Evolutionary conservation across 2,329 filamentous ascomycete species (phyloP).

Genomic region (Alternaria sp.): DNA sequence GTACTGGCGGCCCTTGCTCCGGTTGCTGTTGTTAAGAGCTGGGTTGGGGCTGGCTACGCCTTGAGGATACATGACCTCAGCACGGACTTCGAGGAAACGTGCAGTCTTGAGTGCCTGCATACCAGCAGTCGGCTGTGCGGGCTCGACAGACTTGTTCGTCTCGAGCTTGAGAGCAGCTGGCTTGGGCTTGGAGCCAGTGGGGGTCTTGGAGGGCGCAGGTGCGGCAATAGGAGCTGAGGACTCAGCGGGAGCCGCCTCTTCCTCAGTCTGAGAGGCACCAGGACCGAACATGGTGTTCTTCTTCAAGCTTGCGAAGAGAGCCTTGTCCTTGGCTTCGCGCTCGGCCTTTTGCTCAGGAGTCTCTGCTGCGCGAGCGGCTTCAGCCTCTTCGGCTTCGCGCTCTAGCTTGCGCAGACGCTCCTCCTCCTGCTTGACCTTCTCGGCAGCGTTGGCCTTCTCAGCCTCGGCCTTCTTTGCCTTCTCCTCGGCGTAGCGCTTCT

Average conservation of each 20-base stretch:
- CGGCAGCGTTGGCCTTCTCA: constrained; percentile 61
- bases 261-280: constrained; percentile 45
- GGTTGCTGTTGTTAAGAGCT: constrained; percentile 83
- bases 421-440: constrained; percentile 58
- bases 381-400: constrained; percentile 57
- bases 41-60: constrained; percentile 83
- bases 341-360: constrained; percentile 53
- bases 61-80: constrained; percentile 78
- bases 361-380: constrained; percentile 52
- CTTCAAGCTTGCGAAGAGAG: constrained; percentile 56
- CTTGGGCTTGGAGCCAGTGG: constrained; percentile 73
- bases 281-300: constrained; percentile 57
- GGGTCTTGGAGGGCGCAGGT: constrained; percentile 38
- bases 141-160: constrained; percentile 85
- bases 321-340: constrained; percentile 40
- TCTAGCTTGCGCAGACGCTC: constrained; percentile 57
- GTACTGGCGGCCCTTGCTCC: constrained; percentile 87
- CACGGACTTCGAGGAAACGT: constrained; percentile 81
- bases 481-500: constrained; percentile 74
- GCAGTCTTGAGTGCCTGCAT: constrained; percentile 93
- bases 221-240: constrained; percentile 33
- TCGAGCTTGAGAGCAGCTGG: constrained; percentile 88
- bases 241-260: constrained; percentile 52
- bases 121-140: constrained; percentile 89
- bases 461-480: constrained; percentile 68